Base-by-base conservation (phyloP, 1,284 basidiomycete species). In the Ceratobasidium sp. region DNA sequence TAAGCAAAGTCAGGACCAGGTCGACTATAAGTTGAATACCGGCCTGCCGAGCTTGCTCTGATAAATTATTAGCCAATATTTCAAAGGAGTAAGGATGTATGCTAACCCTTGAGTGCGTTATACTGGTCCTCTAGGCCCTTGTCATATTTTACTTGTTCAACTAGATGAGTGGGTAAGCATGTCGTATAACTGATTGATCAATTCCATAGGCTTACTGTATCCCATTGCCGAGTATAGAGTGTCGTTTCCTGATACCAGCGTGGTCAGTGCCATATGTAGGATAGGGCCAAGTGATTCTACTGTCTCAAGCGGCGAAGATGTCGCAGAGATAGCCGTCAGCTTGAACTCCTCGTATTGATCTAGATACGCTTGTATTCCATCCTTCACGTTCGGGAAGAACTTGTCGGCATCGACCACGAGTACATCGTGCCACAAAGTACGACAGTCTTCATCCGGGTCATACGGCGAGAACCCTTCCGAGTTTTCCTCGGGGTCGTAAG, bases 341-440 rank as follows among this genome's bases (percentile, higher is more conserved):
- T 71, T 71, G 56, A 71, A 71, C 7, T 71, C 54, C 7, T 71
- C 67, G 45, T 60, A 71, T 50, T 71, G 67, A 33, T 71, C 67
- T n/a, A 71, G 33, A 29, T 45, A 71, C 17, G 67, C 67, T 19
- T 60, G 67, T 33, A 71, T 71, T 7, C 67, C 67, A 24, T 71
- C 67, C 44, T 71, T 71, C 44, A 71, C 36, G 41, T 71, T 71
- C 29, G 67, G 67, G 54, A 71, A 71, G 56, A 71, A 71, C 56
- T 60, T 71, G 31, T 71, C 67, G 4, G 53, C 44, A 33, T 71
- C 56, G 53, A 71, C 19, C 17, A 71, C 36, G 3, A 71, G 19
- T 8, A 71, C 44, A 24, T 71, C 45, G 45, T 71, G 67, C 67
- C 67, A 71, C 22, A 48, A 44, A 17, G 67, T 71, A 17, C 67